Percentiles rank a stretch among this genome's conserved stretches.
Conservation (phyloP, 495 filamentous ascomycete genomes). For the Daldinia loculata region DNA sequence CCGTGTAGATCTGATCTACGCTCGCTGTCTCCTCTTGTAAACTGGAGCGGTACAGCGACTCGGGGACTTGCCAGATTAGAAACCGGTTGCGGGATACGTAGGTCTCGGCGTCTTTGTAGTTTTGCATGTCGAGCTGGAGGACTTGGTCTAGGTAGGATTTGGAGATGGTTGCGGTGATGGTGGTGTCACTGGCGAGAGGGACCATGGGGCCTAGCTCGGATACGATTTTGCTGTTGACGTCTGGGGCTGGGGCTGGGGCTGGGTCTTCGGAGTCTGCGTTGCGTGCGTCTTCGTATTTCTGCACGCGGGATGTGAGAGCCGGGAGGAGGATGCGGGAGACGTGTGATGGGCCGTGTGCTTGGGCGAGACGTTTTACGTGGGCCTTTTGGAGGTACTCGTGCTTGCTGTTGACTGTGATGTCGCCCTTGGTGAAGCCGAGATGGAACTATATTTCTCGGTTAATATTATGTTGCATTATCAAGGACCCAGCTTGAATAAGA, state of each 20-base stretch:
- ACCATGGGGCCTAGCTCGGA: constrained; percentile 38
- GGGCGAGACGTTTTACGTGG: constrained; percentile 58
- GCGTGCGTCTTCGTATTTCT: constrained; percentile 36
- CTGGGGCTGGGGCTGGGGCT: neutral
- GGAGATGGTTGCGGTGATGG: constrained; percentile 2
- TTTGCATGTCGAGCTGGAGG: constrained; percentile 66
- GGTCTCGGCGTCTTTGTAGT: constrained; percentile 64
- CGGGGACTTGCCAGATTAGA: constrained; percentile 66
- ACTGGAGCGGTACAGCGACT: constrained; percentile 7
- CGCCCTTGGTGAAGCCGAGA: constrained; percentile 85
- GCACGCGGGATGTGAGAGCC: constrained; percentile 29
- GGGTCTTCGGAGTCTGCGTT: constrained; percentile 14
- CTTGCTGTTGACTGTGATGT: constrained; percentile 86
- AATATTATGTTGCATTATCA: constrained; percentile 4
- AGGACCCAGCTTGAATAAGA: too few species aligned
- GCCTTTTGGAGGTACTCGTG: constrained; percentile 79
- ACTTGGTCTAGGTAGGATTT: constrained; percentile 59
- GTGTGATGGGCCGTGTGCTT: neutral
- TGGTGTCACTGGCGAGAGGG: constrained; percentile 17
- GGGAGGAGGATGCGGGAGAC: constrained; percentile 17
- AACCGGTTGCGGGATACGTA: constrained; percentile 68
- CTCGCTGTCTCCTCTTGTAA: neutral
- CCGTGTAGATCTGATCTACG: constrained; percentile 23
- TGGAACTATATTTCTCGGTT: constrained; percentile 64
- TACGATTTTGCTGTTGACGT: constrained; percentile 31